Evolutionary conservation across 169 alveolate species (phyloP), one percentile per base, ranked within the genome.

Genomic region (Cryptosporidium ryanae): DNA sequence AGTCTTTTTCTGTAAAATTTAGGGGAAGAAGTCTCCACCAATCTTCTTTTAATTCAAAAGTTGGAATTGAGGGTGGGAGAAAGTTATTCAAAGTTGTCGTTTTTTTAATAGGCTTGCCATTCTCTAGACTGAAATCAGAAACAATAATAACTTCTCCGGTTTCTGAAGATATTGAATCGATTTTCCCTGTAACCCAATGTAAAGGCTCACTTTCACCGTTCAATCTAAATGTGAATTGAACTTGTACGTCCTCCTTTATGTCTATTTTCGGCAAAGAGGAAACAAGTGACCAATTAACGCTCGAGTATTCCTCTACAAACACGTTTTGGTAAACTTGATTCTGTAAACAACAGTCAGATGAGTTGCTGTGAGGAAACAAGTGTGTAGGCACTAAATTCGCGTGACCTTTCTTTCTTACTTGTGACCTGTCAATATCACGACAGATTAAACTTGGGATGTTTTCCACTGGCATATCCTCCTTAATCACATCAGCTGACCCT

Each of bases 361-460:
- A 59, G 54, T 76, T 76, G 25, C 13, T 27, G 48, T 76, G 87
- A 25, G 87, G 87, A 18, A 76, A 59, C 13, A 59, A 48, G 63
- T 76, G 87, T 25, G 87, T 76, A 21, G 71, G 71, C 17, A 59
- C 76, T 63, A 76, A 59, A 76, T 76, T 76, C 50, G 64, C 68
- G 21, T 76, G 68, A 2, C 87, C 87, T 43, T 76, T 76, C 71
- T 59, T 76, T 21, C 63, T 76, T 12, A 25, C 87, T 38, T 17
- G 71, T 23, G 87, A 59, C 32, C 87, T 76, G 43, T 76, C 87
- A 21, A 76, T 61, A 76, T 76, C 87, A 18, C 87, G 68, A 21
- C 87, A 76, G 63, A 76, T 29, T 52, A 61, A 18, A 27, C 15
- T 57, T 34, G 87, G 71, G 18, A 76, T 59, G 12, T 15, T 59